Percentiles rank a stretch among this genome's conserved stretches.
Evolutionary conservation across 768 basidiomycete species (phyloP).

Genomic region (Boletus tomentosulus): DNA sequence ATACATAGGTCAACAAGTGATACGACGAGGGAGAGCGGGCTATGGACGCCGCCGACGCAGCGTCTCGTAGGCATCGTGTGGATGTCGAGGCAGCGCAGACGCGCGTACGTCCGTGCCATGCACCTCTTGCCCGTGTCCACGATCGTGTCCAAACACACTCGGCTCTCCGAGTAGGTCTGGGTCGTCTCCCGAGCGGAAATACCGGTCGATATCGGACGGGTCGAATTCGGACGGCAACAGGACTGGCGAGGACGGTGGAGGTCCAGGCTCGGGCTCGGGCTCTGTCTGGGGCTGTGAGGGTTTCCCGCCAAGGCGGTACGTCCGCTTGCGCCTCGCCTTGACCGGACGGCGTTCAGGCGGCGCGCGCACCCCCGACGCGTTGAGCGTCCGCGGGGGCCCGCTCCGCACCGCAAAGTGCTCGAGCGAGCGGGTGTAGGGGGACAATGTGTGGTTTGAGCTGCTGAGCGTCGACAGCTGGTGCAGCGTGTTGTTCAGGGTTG

Average conservation of each 20-base stretch:
- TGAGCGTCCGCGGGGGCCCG: conserved; percentile 58
- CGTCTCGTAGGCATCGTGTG: conserved; percentile 6
- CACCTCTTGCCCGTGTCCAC: background rate
- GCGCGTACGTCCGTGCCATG: background rate
- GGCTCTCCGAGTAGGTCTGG: conserved; percentile 1
- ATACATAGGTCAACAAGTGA: background rate
- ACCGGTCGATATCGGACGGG: conserved; percentile 67
- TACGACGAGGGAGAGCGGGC: background rate
- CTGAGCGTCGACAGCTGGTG: conserved; percentile 85
- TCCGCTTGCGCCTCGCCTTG: conserved; percentile 75
- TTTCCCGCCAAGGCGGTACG: conserved; percentile 51
- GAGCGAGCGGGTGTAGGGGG: conserved; percentile 86
- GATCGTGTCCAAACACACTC: background rate
- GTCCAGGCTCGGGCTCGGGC: background rate
- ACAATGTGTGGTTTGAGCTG: conserved; percentile 88
- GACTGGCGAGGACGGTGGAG: conserved; percentile 26
- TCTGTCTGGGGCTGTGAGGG: conserved; percentile 5
- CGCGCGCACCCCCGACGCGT: conserved; percentile 32
- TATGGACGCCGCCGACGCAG: conserved; percentile 10
- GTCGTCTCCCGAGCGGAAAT: conserved; percentile 49
- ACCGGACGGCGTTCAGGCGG: conserved; percentile 49
- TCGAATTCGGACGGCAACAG: conserved; percentile 55
- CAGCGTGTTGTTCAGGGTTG: conserved; percentile 66
- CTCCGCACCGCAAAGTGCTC: conserved; percentile 92
- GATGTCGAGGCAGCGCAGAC: background rate